These are phyloP conservation scores for Sporisorium sorghi DNA, from an alignment of 1,284 basidiomycete genomes.

Conservation along the genomic window DNA sequence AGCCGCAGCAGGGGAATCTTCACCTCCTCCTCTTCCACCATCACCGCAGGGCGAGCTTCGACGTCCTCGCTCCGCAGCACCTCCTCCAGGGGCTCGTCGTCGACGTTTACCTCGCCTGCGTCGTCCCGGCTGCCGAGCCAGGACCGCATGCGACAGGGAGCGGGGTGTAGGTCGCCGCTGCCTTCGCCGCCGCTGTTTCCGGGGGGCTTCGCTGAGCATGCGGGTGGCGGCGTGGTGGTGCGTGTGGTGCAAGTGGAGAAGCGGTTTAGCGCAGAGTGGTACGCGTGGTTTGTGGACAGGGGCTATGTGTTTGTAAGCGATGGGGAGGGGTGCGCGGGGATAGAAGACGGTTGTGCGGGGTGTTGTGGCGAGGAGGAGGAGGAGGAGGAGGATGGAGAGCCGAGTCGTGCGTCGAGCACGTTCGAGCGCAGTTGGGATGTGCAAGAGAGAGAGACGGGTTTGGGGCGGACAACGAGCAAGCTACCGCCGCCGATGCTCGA, in stretches of 20 bases:
- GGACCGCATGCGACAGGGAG: not conserved
- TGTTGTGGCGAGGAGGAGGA: not conserved
- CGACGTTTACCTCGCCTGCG: not conserved
- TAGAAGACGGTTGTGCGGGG: not conserved
- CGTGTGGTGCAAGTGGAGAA: too few relatives aligned
- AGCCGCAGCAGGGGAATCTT: slow-evolving; percentile 23
- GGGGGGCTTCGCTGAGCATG: too few relatives aligned
- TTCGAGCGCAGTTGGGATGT: too few relatives aligned
- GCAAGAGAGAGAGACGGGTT: too few relatives aligned
- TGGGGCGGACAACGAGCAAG: too few relatives aligned
- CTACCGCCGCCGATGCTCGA: not conserved
- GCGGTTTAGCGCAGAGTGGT: not conserved
- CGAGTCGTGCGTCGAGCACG: not conserved
- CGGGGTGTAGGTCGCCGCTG: not conserved
- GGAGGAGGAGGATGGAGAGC: not conserved
- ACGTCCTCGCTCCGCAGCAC: not conserved
- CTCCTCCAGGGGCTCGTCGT: not conserved
- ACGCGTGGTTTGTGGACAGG: not conserved
- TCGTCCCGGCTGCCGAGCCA: slow-evolving; percentile 1
- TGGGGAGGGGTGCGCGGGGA: not conserved
- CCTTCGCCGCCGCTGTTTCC: too few relatives aligned
- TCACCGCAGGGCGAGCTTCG: not conserved
- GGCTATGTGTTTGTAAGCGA: not conserved
- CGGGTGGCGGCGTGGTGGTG: not conserved
- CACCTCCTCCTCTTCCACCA: slow-evolving; percentile 8